Evolutionary conservation across 805 yeast genomes (phyloP).

Genomic region (Suhomyces prunicola): DNA sequence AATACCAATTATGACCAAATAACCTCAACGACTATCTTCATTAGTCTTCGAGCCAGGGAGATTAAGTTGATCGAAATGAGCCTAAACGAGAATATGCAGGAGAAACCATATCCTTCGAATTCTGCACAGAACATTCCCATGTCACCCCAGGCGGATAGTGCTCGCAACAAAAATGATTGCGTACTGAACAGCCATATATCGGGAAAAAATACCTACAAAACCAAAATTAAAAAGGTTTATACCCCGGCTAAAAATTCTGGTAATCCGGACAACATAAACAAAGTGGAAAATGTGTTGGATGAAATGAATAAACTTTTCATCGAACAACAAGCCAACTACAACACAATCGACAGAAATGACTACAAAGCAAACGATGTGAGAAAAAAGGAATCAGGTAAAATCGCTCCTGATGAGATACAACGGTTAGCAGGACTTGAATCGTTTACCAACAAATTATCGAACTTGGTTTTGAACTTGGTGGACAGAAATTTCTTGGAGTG

Average conservation of each 20-base stretch:
- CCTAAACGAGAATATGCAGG: conserved; percentile 3
- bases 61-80: conserved; percentile 43
- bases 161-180: background rate
- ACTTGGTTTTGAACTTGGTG: conserved; percentile 7
- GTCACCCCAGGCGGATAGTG: background rate
- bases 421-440: background rate
- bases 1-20: conserved; percentile 30
- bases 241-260: conserved; percentile 34
- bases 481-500: background rate
- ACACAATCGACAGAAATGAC: background rate
- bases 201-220: conserved; percentile 24
- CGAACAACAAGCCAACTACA: conserved; percentile 5
- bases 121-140: background rate
- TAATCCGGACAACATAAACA: conserved; percentile 23
- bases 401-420: background rate
- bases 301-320: conserved; percentile 23
- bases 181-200: background rate
- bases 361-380: background rate
- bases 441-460: conserved; percentile 7
- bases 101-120: background rate
- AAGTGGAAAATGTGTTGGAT: conserved; percentile 27
- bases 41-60: conserved; percentile 45
- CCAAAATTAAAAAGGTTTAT: conserved; percentile 35
- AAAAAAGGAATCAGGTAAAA: background rate
- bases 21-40: conserved; percentile 35